Evolutionary conservation across 768 basidiomycete species (phyloP), one percentile per base, ranked within the genome.

Genomic region (Russula abietina): DNA sequence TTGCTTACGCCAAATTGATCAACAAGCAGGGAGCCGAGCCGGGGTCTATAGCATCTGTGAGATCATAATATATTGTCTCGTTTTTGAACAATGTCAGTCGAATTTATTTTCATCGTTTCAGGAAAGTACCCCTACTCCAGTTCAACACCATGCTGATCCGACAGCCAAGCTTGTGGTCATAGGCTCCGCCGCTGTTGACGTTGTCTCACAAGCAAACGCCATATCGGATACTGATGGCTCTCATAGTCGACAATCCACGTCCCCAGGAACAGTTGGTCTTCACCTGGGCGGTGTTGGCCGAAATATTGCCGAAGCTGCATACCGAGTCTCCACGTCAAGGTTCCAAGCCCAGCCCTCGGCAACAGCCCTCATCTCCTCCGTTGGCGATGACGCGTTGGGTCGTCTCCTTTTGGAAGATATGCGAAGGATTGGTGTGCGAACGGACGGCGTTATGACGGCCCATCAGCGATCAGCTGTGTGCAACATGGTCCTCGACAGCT

Each of bases 241-340:
- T 36, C 67, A 79, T 38, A 72, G 76, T n/a, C 72, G 79, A 14
- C 79, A 85, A 60, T 89, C 93, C 0, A 98, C 95, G 0, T 81
- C 81, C 12, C 93, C 93, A 0, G 97, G 97, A 11, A 76, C 72
- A 14, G 83, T 98, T 28, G 75, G 78, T 17, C 64, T 95, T 43
- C 81, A 88, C 0, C 76, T 91, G 6, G 96, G 96, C 1, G 96
- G 96, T 32, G 96, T 99, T 16, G 94, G 83, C 0, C 86, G 95
- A n/a, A 99, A 99, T 71, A 84, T 99, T 48, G 90, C 95, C 2
- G 94, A 98, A 72, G 91, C 93, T 1, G 81, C 93, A 7, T 86
- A 91, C 71, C 83, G 90, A 32, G 72, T 88, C 6, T 71, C 86
- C 63, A 69, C 75, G 48, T 72, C 74, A 8, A 67, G 74, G 10